Evolutionary conservation across 1,284 basidiomycete genomes (phyloP).

Genomic region (Malassezia furfur): DNA sequence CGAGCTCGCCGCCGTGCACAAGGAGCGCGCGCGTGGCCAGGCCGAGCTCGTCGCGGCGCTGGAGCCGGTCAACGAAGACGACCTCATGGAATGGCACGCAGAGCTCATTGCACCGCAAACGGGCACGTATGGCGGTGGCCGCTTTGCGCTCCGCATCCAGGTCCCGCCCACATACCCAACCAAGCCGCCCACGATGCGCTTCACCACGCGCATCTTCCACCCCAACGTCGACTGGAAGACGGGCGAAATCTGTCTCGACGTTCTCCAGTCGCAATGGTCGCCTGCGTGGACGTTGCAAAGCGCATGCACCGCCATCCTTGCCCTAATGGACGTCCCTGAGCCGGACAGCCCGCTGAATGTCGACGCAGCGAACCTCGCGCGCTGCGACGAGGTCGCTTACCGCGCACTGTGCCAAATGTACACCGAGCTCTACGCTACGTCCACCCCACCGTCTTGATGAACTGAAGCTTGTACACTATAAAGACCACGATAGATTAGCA

Average conservation of each 20-base stretch:
- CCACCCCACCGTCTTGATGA: neutral
- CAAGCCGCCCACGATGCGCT: slow-evolving; percentile 40
- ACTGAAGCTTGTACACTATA: neutral
- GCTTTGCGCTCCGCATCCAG: slow-evolving; percentile 28
- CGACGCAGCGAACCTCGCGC: slow-evolving; percentile 40
- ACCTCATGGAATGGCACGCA: slow-evolving; percentile 41
- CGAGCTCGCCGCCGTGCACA: slow-evolving; percentile 5
- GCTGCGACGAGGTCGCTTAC: slow-evolving; percentile 30
- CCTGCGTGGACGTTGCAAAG: slow-evolving; percentile 46
- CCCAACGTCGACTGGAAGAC: slow-evolving; percentile 41
- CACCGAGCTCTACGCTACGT: slow-evolving; percentile 15
- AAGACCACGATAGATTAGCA: slow-evolving; percentile 22
- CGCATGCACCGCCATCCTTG: slow-evolving; percentile 40
- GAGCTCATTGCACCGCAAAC: slow-evolving; percentile 22
- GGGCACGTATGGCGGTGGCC: slow-evolving; percentile 28
- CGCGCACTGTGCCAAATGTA: slow-evolving; percentile 30
- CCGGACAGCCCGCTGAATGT: slow-evolving; percentile 47
- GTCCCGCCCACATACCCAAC: slow-evolving; percentile 36
- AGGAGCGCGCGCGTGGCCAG: neutral
- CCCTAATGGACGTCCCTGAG: slow-evolving; percentile 44
- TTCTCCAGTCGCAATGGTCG: slow-evolving; percentile 43
- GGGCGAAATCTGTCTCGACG: slow-evolving; percentile 48
- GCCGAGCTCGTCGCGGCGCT: slow-evolving; percentile 20
- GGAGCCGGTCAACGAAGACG: slow-evolving; percentile 31
- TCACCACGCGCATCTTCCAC: slow-evolving; percentile 40